phyloP scores from a whole-genome alignment of 2,329 filamentous ascomycete genomes.

The Huntiella omanensis region DNA sequence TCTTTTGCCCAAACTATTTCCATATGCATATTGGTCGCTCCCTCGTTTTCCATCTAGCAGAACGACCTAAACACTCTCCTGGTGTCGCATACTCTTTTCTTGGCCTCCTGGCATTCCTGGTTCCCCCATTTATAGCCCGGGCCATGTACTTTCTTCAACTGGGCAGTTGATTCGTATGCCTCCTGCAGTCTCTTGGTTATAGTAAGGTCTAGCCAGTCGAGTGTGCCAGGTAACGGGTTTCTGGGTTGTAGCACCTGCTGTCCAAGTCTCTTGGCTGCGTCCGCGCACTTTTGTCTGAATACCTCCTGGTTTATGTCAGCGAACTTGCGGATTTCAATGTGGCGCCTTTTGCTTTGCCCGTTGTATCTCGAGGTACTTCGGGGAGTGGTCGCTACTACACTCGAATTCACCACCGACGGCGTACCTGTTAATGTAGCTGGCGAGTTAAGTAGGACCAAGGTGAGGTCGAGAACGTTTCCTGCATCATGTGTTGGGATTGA shows the following conservation, averaged over 20 bases:
- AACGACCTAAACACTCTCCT: background rate
- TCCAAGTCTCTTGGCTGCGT: background rate
- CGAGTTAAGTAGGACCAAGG: background rate
- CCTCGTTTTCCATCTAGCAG: background rate
- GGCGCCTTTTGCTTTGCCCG: background rate
- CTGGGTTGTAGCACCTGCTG: background rate
- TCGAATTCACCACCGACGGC: background rate
- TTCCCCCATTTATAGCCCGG: background rate
- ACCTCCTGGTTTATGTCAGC: too few species aligned
- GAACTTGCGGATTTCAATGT: background rate
- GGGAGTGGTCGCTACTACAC: conserved; percentile 3
- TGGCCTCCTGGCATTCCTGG: background rate
- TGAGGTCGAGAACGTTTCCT: background rate
- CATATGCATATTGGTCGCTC: background rate
- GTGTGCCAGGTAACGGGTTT: background rate
- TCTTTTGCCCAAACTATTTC: background rate
- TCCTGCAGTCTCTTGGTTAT: background rate
- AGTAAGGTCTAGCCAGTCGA: background rate
- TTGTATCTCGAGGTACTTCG: background rate
- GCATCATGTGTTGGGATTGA: background rate
- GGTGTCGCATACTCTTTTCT: background rate
- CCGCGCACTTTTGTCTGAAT: background rate
- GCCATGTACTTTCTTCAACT: background rate
- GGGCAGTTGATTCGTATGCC: background rate
- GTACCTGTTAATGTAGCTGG: background rate